Percentiles rank a stretch among this genome's conserved stretches.
phyloP scores from a whole-genome alignment of 208 protist species.

The Acanthamoeba divionensis region DNA sequence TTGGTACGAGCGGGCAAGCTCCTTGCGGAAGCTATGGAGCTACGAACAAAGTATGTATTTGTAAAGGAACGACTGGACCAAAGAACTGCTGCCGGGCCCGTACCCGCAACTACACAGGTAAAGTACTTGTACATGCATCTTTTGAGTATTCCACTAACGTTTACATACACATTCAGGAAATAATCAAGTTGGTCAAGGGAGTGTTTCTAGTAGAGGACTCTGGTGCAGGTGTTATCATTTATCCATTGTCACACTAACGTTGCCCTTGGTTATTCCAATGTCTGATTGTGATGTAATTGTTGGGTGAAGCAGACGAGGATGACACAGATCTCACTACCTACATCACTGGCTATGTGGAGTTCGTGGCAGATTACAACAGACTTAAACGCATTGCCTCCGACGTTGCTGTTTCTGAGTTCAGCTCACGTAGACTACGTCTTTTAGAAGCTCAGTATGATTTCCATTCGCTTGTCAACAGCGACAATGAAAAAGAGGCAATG shows the following conservation, averaged over 20 bases:
- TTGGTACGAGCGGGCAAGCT: conserved; percentile 2
- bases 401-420: neutral
- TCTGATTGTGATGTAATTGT: no score
- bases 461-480: conserved; percentile 90
- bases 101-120: neutral
- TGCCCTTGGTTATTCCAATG: no score
- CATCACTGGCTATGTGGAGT: neutral
- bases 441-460: conserved; percentile 80
- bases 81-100: neutral
- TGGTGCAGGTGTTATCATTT: no score
- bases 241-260: no score
- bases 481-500: conserved; percentile 72
- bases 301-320: no score
- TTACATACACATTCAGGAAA: neutral
- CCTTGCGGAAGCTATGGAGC: neutral
- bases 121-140: neutral
- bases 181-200: neutral
- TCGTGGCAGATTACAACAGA: neutral
- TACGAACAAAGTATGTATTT: neutral
- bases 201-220: neutral
- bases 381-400: conserved; percentile 8
- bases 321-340: no score
- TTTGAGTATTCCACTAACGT: neutral
- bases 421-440: neutral
- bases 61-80: neutral